phyloP scores from a whole-genome alignment of 208 protist genomes.

The Herpetomonas tarakana region DNA sequence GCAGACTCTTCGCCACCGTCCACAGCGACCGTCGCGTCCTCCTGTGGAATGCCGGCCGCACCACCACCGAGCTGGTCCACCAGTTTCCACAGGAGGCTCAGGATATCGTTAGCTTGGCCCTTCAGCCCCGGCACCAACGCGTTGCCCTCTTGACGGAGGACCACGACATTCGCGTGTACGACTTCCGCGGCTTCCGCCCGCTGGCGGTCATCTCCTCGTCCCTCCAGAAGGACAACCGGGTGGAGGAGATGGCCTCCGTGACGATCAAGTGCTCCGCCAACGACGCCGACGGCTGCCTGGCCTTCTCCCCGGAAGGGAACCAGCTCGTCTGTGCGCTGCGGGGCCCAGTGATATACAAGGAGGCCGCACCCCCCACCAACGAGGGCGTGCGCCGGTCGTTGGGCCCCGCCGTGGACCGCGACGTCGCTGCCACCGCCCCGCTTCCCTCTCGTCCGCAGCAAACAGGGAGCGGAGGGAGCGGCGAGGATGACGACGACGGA shows the following conservation, averaged over 20 bases:
- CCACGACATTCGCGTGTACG: constrained; percentile 72
- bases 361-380: background rate
- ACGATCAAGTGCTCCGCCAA: constrained; percentile 49
- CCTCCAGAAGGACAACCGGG: constrained; percentile 29
- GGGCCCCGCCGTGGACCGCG: background rate
- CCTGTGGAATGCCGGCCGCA: constrained; percentile 70
- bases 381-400: constrained; percentile 9
- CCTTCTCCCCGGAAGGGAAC: constrained; percentile 38
- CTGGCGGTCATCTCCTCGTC: constrained; percentile 47
- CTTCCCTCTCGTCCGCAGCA: background rate
- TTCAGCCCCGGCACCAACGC: constrained; percentile 41
- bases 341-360: constrained; percentile 63
- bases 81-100: constrained; percentile 75
- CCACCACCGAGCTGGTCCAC: constrained; percentile 54
- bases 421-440: background rate
- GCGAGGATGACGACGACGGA: background rate
- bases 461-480: background rate
- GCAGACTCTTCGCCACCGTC: constrained; percentile 60
- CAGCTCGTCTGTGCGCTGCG: constrained; percentile 69
- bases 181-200: constrained; percentile 56
- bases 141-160: constrained; percentile 63
- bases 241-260: constrained; percentile 58
- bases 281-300: constrained; percentile 67
- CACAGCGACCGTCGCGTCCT: constrained; percentile 74
- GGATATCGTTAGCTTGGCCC: constrained; percentile 64